Evolutionary conservation across 345 rosid genomes (phyloP), one percentile per base, ranked within the genome.

Genomic region (Atalantia buxifolia): DNA sequence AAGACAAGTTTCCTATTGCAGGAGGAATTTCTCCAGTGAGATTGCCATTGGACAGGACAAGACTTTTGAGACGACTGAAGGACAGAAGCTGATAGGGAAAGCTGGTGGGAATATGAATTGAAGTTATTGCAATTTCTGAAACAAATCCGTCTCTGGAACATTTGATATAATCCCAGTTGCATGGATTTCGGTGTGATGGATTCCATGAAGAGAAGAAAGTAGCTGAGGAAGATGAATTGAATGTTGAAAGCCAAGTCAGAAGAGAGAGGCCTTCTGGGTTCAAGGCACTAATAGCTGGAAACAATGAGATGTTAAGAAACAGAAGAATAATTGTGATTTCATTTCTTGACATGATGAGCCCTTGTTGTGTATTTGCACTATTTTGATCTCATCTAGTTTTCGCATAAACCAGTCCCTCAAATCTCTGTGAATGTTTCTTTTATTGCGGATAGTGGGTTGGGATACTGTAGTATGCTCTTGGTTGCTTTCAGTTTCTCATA

Each of bases 221-320:
- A 30, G 92, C 60, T 4, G 95, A 83, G 14, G 83, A 72, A 14
- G 92, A 85, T 71, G 90, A 85, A 79, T 86, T 82, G 80, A 88
- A 87, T 27, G 88, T 80, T 53, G 93, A 82, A 76, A 92, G 90
- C 96, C 95, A 92, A 80, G 95, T 90, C 74, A 88, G 90, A 3
- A 92, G 86, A 45, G 89, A 85, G 45, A 72, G 84, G n/a, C 93
- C 96, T 88, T 92, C 96, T 68, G 86, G 89, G 81, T 90, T 92
- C 86, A 90, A 72, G 24, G 89, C 86, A 68, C 85, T 83, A 59
- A 78, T 78, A 74, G 89, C 69, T 45, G 90, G 85, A 77, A 85
- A 80, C 62, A 87, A 77, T 67, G 81, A 81, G 79, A 89, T 66
- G 64, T 80, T 83, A 50, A 89, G 83, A 27, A 88, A 76, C 83